Evolutionary conservation across 2,329 filamentous ascomycete genomes (phyloP), one percentile per base, ranked within the genome.

Genomic region (Tolypocladium pustulatum): DNA sequence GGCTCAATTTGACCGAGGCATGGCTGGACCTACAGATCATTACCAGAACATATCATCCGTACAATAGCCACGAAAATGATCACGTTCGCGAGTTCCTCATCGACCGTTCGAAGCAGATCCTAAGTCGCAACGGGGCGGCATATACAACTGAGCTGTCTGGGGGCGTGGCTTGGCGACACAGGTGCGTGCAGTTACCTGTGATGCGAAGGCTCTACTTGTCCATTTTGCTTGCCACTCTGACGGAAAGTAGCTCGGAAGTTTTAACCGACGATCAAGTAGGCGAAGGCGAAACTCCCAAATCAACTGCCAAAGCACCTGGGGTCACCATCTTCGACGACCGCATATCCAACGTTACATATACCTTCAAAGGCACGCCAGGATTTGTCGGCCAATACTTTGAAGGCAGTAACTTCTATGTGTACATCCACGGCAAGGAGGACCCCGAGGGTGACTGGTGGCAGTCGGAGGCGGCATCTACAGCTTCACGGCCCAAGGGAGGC

Each of bases 331-430:
- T 96, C 67, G 86, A 95, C 66, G 92, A 97, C 69, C 76, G 85
- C 54, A 75, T 79, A 46, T 89, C 90, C 37, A 97, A 97, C 68
- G 82, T 90, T 57, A 94, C 91, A 41, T 84, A 84, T 51, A 70
- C 69, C 60, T 20, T 57, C 59, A 56, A 61, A 58, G 37, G 60
- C 34, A 57, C 59, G 12, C 56, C 65, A 60, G 60, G 64, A 22
- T 72, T 74, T 25, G 59, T 73, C 54, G 83, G 75, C 32, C 83
- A 90, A 34, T 97, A 97, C 70, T 97, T 96, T 66, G 92, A 97
- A 73, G 90, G 91, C 37, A 93, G 85, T 62, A 99, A 97, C 67
- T 86, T 97, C 64, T 87, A 97, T 62, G 86, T 96, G 41, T 96
- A 97, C 67, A 89, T 99, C 60, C 87, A 90, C 53, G 94, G 94